Conservation (phyloP, 805 yeast species). For the Zygotorulaspora sp. region DNA sequence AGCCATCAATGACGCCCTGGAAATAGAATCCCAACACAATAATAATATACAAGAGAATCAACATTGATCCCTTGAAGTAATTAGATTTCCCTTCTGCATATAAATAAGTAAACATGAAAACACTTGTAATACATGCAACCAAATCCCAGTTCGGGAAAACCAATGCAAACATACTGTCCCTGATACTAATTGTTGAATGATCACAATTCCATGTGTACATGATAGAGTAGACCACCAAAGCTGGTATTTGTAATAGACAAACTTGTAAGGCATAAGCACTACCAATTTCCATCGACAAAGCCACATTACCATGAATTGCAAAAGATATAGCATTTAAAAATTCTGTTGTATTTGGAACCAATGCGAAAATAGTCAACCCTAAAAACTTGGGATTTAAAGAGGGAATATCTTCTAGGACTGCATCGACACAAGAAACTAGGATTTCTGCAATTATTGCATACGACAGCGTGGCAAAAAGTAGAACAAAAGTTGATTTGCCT, state of each 20-base stretch:
- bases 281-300: conserved; percentile 96
- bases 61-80: conserved; percentile 89
- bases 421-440: conserved; percentile 86
- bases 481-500: conserved; percentile 72
- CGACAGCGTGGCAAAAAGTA: conserved; percentile 75
- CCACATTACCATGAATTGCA: conserved; percentile 94
- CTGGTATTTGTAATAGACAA: conserved; percentile 87
- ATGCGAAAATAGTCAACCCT: conserved; percentile 90
- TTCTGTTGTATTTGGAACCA: conserved; percentile 96
- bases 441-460: conserved; percentile 95
- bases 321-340: conserved; percentile 94
- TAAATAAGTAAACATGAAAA: conserved; percentile 83
- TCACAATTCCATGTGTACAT: conserved; percentile 40
- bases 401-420: conserved; percentile 72
- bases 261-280: conserved; percentile 96
- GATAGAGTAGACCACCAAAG: conserved; percentile 74
- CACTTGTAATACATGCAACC: conserved; percentile 76
- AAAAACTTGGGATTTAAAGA: conserved; percentile 77
- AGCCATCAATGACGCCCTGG: conserved; percentile 33
- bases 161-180: conserved; percentile 60
- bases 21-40: conserved; percentile 79
- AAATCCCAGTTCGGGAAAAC: conserved; percentile 96
- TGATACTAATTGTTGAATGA: conserved; percentile 28
- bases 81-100: conserved; percentile 97
- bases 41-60: conserved; percentile 72